These are phyloP conservation scores for Tripterygium wilfordii DNA, from an alignment of 177 flowering plant genomes.

Conservation along the genomic window DNA sequence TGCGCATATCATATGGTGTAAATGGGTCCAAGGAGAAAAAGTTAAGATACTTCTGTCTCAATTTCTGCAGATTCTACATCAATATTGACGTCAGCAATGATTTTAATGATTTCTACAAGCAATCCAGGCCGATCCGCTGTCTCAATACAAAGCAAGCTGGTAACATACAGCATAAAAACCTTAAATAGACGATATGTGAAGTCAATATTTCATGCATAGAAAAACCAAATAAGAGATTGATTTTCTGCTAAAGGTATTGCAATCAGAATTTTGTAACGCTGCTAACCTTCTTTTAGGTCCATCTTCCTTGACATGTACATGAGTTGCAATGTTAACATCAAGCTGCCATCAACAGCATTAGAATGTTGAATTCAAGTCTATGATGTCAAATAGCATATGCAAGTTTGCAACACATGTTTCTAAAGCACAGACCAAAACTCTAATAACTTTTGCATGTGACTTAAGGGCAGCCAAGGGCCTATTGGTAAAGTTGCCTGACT, in stretches of 20 bases:
- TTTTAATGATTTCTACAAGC: slow-evolving; percentile 67
- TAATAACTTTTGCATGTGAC: too few relatives aligned
- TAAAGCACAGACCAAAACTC: too few relatives aligned
- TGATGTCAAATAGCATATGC: too few relatives aligned
- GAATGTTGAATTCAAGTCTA: too few relatives aligned
- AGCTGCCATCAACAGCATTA: slow-evolving; percentile 55
- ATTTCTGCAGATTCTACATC: slow-evolving; percentile 93
- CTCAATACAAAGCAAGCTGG: slow-evolving; percentile 84
- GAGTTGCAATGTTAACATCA: slow-evolving; percentile 89
- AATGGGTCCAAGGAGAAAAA: slow-evolving; percentile 3
- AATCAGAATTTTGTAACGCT: background rate
- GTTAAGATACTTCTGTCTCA: slow-evolving; percentile 73
- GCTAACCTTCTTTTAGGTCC: slow-evolving; percentile 88
- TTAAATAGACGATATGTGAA: background rate
- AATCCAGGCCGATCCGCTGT: slow-evolving; percentile 97
- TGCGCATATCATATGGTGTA: too few relatives aligned
- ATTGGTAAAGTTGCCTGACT: too few relatives aligned
- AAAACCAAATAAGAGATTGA: too few relatives aligned
- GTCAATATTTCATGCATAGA: too few relatives aligned
- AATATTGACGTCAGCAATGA: slow-evolving; percentile 71
- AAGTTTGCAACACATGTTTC: too few relatives aligned
- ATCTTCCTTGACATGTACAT: slow-evolving; percentile 71
- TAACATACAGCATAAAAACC: slow-evolving; percentile 5
- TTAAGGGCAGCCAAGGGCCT: too few relatives aligned
- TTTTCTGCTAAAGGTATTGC: too few relatives aligned